Evolutionary conservation across 139 green algal species (phyloP), one percentile per base, ranked within the genome.

Genomic region (Tetraselmis chui): DNA sequence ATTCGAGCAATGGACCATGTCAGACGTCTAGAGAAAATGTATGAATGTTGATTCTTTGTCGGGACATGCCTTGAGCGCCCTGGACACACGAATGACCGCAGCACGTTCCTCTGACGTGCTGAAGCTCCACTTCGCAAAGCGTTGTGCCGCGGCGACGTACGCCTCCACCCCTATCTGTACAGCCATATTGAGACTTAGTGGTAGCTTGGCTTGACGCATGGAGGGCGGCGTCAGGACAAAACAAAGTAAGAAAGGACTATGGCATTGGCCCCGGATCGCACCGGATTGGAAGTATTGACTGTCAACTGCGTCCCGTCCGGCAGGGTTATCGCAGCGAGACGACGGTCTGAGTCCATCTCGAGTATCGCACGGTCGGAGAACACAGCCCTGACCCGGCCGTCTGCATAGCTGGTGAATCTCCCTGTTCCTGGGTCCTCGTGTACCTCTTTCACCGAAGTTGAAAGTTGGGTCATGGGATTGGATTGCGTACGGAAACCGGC

Each of bases 361-460:
- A 93, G 86, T 25, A 95, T 86, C 28, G 91, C 89, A 0, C 91
- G 83, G 79, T 95, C 90, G 1, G 29, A 59, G 77, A 95, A 95
- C 30, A 77, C 32, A 1, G 84, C 88, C 0, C 89, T 84, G 26
- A 95, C 79, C 0, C 90, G 87, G 5, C 91, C 91, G 77, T 93
- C 91, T 32, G 30, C 80, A 32, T 89, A 92, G 0, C 89, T 90
- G 22, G 78, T 87, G 79, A 95, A 92, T 11, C 29, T 30, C 1
- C 90, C 91, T 1, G 88, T 28, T 0, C 83, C 88, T 59, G 75
- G 85, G 74, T 88, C 29, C 80, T 93, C 90, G 75, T 90, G 22
- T 0, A 93, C 75, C 0, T 91, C 80, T 26, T 58, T 83, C n/a
- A 76, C 83, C 0, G 24, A 78, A 27, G 28, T 79, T 29, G 74